Evolutionary conservation across 805 yeast species (phyloP), one percentile per base, ranked within the genome.

Genomic region (Jamesozyma piceae): DNA sequence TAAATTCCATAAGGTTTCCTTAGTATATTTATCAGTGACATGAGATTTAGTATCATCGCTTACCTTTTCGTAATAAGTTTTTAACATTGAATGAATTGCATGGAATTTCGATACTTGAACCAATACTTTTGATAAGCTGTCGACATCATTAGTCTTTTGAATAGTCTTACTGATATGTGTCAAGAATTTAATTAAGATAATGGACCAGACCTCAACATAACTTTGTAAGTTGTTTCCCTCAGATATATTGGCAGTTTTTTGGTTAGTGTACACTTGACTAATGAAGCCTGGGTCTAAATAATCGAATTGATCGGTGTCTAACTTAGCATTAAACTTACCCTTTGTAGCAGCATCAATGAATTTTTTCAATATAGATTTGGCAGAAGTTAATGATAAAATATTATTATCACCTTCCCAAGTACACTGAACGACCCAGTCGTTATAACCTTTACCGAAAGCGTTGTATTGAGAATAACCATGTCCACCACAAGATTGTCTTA

Each of bases 381-480:
- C 97, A 45, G 87, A 77, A 42, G 87, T 80, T 64, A 86, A 77
- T 2, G 88, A 83, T 49, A 89, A 71, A 35, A 89, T 82, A 56
- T 80, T 88, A 69, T 89, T 89, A 64, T 89, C 97, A 64, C 97
- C 97, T 69, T 89, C 97, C 97, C 97, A 89, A 17, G 97, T 89
- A 65, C 95, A 88, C 67, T 89, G 96, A 33, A 89, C 96, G n/a
- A 84, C 95, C 86, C 95, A 90, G 63, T 89, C 97, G 48, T 75
- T 74, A 68, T 78, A 86, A 11, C 88, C 88, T 60, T 82, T 85
- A 33, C 94, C 95, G 60, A 89, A 84, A 2, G 89, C 95, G 50
- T 86, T 78, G 65, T 89, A 89, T n/a, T 88, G 78, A 20, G 95
- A 86, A 66, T 89, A 89, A 33, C 97, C 97, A 64, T 85, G 95